phyloP scores from a whole-genome alignment of 306 rosid genomes.

The Acacia crassicarpa region DNA sequence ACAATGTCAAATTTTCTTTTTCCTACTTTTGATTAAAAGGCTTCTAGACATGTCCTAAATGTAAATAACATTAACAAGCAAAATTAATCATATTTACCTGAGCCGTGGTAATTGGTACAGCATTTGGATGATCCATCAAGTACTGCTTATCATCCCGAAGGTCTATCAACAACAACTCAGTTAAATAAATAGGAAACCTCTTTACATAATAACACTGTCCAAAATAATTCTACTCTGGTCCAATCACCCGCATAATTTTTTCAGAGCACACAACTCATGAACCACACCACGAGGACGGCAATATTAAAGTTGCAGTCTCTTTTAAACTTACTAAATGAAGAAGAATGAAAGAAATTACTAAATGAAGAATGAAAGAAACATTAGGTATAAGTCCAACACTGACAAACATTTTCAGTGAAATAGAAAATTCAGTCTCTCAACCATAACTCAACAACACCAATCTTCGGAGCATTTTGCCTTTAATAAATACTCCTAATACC shows the following conservation, averaged over 20 bases:
- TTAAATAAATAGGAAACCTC: background rate
- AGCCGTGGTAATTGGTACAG: conserved; percentile 87
- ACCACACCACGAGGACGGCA: background rate
- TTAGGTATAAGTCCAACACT: background rate
- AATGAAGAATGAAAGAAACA: too few species aligned
- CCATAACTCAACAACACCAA: background rate
- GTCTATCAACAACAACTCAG: conserved; percentile 47
- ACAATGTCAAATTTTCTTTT: conserved; percentile 25
- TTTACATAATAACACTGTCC: background rate
- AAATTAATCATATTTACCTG: conserved; percentile 55
- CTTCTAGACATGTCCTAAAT: conserved; percentile 4
- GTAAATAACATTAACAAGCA: background rate
- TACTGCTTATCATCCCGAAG: conserved; percentile 98
- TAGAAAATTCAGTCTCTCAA: background rate
- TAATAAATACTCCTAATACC: background rate
- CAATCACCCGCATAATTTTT: background rate
- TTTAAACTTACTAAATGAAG: background rate
- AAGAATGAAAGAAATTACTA: background rate
- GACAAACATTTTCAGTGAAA: background rate
- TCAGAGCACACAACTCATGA: background rate
- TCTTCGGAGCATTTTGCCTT: conserved; percentile 10
- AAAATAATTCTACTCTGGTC: background rate
- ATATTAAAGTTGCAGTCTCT: background rate
- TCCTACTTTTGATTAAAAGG: background rate
- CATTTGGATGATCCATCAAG: conserved; percentile 93